Base-by-base conservation (phyloP, 768 basidiomycete species). In the Nevesoporus exiguus region DNA sequence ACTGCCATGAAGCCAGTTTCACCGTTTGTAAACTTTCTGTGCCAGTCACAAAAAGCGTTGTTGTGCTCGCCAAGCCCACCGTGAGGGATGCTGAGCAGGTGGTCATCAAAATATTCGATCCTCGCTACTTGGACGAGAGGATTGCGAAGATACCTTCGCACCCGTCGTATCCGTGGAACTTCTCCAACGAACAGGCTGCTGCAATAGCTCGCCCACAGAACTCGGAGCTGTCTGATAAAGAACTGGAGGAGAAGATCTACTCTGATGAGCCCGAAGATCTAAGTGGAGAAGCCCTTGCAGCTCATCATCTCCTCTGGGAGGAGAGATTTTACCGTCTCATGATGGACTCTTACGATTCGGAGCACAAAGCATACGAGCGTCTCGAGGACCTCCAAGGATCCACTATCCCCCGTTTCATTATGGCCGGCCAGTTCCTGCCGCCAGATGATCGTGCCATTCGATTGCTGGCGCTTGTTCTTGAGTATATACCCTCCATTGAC, bases 21-120 rank as follows among this genome's bases (percentile, higher is more conserved):
- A 52, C 36, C 9, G 4, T 55, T 9, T 30, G 15, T 22, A 56
- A 47, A 15, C 40, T 56, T 19, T 57, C 31, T 15, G 46, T 14
- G 5, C 36, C 47, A 11, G 30, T 55, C 1, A 57, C 42, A 11
- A 48, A 54, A 15, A 31, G 47, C 24, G 10, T 43, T 11, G 52
- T 44, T 21, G 24, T 57, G 5, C 47, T 57, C 15, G 56, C 47
- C 36, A 49, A 55, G n/a, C 42, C 47, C 2, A 31, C 41, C 13
- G 29, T 2, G 3, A 42, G 37, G 1, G 15, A 34, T 21, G 0
- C 11, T 1, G 30, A 33, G 11, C 30, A 42, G 24, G 36, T 49
- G 6, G 48, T 45, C 0, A 49, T 55, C 29, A 56, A 55, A 30
- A 49, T 55, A 49, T 49, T n/a, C 1, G 47, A 57, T 45, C 53